A percentile compares a stretch with the other conserved stretches of the same genome.
Evolutionary conservation across 2,329 filamentous ascomycete species (phyloP).

Genomic region (Fragosphaeria purpurea): DNA sequence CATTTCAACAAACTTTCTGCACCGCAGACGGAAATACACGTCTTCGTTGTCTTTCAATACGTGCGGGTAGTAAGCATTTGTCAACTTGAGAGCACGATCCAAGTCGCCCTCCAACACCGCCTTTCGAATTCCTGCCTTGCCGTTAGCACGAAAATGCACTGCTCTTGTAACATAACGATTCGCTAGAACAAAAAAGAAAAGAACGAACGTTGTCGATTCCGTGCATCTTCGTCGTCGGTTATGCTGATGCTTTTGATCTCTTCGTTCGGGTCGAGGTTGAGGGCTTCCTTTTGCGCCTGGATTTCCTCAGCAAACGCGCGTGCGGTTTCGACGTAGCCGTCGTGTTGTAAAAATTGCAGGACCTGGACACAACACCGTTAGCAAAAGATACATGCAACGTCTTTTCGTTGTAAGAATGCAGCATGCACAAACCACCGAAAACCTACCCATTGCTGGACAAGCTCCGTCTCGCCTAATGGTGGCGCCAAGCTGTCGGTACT

Average conservation of each 20-base stretch:
- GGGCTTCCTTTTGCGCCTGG: conserved; percentile 57
- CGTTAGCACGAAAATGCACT: not conserved
- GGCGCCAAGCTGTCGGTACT: conserved; percentile 53
- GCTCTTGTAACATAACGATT: no score
- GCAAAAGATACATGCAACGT: not conserved
- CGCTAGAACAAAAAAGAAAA: conserved; percentile 2
- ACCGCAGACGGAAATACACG: conserved; percentile 79
- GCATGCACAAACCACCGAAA: not conserved
- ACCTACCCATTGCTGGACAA: conserved; percentile 70
- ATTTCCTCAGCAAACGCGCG: conserved; percentile 80
- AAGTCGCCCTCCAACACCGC: conserved; percentile 89
- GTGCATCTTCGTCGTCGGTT: conserved; percentile 75
- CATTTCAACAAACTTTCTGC: conserved; percentile 93
- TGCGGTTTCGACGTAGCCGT: conserved; percentile 91
- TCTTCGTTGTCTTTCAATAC: conserved; percentile 73
- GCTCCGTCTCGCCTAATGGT: conserved; percentile 58
- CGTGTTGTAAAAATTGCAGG: conserved; percentile 83
- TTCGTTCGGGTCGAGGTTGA: conserved; percentile 47
- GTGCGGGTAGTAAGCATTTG: conserved; percentile 64
- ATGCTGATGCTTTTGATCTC: conserved; percentile 53
- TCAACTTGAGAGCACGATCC: conserved; percentile 77
- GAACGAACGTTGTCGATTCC: conserved; percentile 69
- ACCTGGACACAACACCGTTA: conserved; percentile 26
- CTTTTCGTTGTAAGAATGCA: not conserved
- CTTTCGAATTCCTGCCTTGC: conserved; percentile 60